Base-by-base conservation (phyloP, 1,139 yeast species). In the Nakaseomyces nivariensis region DNA sequence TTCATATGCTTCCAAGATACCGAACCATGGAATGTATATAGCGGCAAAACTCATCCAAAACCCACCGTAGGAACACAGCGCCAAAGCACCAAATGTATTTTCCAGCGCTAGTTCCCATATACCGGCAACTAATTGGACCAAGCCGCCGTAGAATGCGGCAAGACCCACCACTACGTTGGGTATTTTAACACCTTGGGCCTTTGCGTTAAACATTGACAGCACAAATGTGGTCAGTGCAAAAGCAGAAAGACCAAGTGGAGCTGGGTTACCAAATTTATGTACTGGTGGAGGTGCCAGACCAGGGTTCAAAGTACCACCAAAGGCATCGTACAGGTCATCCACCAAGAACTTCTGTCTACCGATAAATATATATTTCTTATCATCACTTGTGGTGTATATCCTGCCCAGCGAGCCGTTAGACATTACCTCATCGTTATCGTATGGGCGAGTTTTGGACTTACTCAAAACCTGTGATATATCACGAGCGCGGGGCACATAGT, bases 51-150 rank as follows among this genome's bases (percentile, higher is more conserved):
- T 74, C 67, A 86, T 74, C 97, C 97, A 89, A 69, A 88, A 89
- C 0, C 92, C 95, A 54, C 95, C 96, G 64, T 73, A 89, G 5
- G 94, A 83, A 26, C 83, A 70, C 53, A 88, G 75, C 3, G 95
- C 95, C 49, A 86, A 78, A 53, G 88, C 96, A 80, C 95, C 96
- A 73, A 88, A 89, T 50, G 96, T 82, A 72, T 88, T 87, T 61
- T 89, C 95, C 42, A 76, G 53, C 4, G 84, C 83, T 59, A 82
- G 74, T 62, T 82, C 88, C 77, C 85, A 82, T 79, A 83, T 77
- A 51, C 88, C 89, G n/a, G 89, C 86, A 72, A 60, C 75, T 69
- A 70, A 64, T 64, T 82, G 88, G 47, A 82, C 76, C n/a, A 78
- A 68, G 29, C 89, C 89, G 54, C 89, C 89, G 65, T 82, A 83